Evolutionary conservation across 2,329 filamentous ascomycete genomes (phyloP), one percentile per base, ranked within the genome.

Genomic region (Penicillium rolfsii): DNA sequence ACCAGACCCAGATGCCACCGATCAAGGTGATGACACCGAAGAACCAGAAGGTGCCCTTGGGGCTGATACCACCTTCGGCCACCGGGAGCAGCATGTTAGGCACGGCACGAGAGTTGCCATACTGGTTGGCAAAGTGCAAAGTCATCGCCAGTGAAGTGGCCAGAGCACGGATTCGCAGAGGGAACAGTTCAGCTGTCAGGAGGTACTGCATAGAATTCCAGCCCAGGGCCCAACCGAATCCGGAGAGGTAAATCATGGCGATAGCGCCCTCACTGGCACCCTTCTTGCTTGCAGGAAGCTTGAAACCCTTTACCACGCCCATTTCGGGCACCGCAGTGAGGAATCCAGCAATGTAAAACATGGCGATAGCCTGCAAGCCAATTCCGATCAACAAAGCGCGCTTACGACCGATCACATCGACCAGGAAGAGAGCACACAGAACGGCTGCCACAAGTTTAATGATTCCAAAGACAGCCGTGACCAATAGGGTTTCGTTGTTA

Each of bases 121-220:
- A 93, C 75, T 92, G 89, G 75, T 91, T 91, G 61, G 84, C 87
- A 71, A 93, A 93, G 75, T 93, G 90, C 61, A 92, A 83, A 0
- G 87, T 90, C 90, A 93, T 93, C 50, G 88, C 86, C 71, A 90
- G 82, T 0, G 86, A 89, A 0, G 88, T 89, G 22, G 87, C 86
- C 9, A 92, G 77, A 4, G 89, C 89, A 58, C 90, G 85, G 53
- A 93, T 87, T 3, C 89, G 84, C 9, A 93, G 82, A 0, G 90
- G 89, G 79, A 91, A 93, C 62, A 93, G 83, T 72, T 93, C 90
- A 1, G 89, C 88, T 14, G 89, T 91, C 58, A 93, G 84, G 4
- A 93, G 82, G 72, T 93, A 93, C 76, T 92, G 90, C 82, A 91
- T 89, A 0, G 83, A 85, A 77, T 91, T 91, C 89, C 87, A 93